phyloP scores from a whole-genome alignment of 2,329 filamentous ascomycete species.

The Phialemoniopsis sp. region DNA sequence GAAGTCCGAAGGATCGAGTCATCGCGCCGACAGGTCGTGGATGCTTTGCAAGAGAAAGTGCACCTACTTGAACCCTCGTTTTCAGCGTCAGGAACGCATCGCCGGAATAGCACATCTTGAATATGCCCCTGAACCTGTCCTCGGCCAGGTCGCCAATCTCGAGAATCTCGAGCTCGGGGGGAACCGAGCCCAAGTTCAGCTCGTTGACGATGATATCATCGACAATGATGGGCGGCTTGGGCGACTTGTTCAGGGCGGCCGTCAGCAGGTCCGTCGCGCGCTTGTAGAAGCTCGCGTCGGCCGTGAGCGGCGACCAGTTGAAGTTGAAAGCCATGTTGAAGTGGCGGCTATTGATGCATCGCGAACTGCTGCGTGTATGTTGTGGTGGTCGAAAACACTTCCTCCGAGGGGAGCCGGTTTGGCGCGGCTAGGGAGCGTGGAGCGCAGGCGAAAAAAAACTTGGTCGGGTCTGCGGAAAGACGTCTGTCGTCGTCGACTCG shows the following conservation, averaged over 20 bases:
- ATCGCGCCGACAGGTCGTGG: too few relatives aligned
- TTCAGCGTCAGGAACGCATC: constrained; percentile 94
- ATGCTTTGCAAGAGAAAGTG: constrained; percentile 4
- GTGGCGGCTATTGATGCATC: constrained; percentile 28
- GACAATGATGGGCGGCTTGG: constrained; percentile 97
- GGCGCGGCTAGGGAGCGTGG: neutral
- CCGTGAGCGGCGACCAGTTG: constrained; percentile 99
- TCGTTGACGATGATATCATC: constrained; percentile 99
- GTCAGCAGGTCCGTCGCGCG: constrained; percentile 93
- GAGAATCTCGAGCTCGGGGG: constrained; percentile 91
- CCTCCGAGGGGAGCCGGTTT: neutral
- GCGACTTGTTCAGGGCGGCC: constrained; percentile 92
- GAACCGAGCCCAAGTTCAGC: constrained; percentile 91
- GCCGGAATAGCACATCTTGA: constrained; percentile 98
- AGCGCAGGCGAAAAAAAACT: too few relatives aligned
- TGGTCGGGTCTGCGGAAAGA: too few relatives aligned
- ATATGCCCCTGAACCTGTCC: constrained; percentile 94
- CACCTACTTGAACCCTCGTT: constrained; percentile 83
- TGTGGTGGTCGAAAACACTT: constrained; percentile 2
- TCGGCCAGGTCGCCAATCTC: constrained; percentile 97
- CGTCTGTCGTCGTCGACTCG: too few relatives aligned
- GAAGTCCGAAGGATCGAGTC: too few relatives aligned
- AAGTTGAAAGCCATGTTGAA: constrained; percentile 98
- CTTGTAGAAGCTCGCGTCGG: constrained; percentile 86
- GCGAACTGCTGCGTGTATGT: constrained; percentile 8